Evolutionary conservation across 768 basidiomycete genomes (phyloP).

Genomic region (Pluteus cervinus): DNA sequence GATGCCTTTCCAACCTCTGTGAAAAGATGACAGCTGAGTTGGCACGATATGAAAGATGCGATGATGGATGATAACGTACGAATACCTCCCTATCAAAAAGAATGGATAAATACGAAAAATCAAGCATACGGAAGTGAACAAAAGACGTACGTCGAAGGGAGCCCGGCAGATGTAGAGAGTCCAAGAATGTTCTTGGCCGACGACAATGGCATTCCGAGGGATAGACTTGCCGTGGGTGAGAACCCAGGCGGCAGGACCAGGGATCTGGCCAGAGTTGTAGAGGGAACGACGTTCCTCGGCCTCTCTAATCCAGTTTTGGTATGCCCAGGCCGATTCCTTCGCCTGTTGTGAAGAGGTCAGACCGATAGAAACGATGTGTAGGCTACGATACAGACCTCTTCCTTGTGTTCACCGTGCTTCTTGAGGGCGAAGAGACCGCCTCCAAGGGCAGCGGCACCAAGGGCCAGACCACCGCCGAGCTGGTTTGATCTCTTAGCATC

Average conservation of each 20-base stretch:
- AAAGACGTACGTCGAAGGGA: constrained; percentile 44
- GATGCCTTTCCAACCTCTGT: constrained; percentile 67
- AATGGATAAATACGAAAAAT: constrained; percentile 1
- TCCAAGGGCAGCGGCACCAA: constrained; percentile 45
- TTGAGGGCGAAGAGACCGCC: constrained; percentile 49
- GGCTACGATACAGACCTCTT: constrained; percentile 37
- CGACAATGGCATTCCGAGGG: constrained; percentile 50
- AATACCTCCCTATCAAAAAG: constrained; percentile 39
- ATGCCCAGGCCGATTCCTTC: constrained; percentile 44
- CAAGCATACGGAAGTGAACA: too few species aligned
- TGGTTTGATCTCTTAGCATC: constrained; percentile 18
- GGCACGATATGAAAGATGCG: constrained; percentile 1
- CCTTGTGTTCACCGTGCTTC: constrained; percentile 47
- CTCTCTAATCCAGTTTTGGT: constrained; percentile 48
- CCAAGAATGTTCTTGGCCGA: constrained; percentile 47
- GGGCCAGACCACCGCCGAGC: constrained; percentile 61
- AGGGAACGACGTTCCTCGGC: constrained; percentile 47
- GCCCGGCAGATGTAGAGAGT: constrained; percentile 54
- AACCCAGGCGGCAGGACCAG: constrained; percentile 55
- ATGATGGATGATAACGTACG: constrained; percentile 33
- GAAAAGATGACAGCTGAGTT: constrained; percentile 4
- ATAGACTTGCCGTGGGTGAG: constrained; percentile 53
- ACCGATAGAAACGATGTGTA: neutral
- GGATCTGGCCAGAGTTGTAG: constrained; percentile 37
- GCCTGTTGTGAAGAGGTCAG: constrained; percentile 25